A percentile compares a stretch with the other conserved stretches of the same genome.
phyloP scores from a whole-genome alignment of 2,329 filamentous ascomycete species.

The Ceratocystis cacaofunesta region DNA sequence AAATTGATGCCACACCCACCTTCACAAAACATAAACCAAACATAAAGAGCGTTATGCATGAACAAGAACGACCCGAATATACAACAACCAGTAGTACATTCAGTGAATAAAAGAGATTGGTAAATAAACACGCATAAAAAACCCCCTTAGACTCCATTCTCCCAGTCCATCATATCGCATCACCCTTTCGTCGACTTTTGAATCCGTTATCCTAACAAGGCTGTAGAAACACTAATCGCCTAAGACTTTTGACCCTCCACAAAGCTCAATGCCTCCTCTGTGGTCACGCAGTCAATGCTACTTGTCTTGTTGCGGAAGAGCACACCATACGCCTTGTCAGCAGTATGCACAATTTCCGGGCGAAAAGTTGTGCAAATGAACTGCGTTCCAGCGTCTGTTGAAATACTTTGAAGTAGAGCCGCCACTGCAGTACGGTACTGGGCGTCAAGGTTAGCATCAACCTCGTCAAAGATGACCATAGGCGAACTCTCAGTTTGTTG shows the following conservation, averaged over 20 bases:
- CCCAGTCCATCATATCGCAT: not conserved
- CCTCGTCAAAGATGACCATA: constrained; percentile 98
- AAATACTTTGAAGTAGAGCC: constrained; percentile 68
- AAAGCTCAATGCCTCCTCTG: constrained; percentile 80
- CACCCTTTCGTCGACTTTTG: not conserved
- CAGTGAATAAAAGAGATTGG: not conserved
- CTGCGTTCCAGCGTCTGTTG: constrained; percentile 50
- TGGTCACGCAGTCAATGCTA: constrained; percentile 76
- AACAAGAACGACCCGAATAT: not conserved
- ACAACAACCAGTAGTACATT: not conserved
- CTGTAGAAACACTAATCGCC: not conserved
- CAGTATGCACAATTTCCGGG: constrained; percentile 87
- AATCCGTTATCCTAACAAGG: not conserved
- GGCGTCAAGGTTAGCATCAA: constrained; percentile 93
- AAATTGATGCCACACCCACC: not conserved
- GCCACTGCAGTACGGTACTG: constrained; percentile 96
- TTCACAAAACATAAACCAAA: no score
- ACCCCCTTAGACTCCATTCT: constrained; percentile 1
- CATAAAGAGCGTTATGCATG: no score
- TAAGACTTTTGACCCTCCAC: constrained; percentile 59
- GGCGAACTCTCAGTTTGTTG: constrained; percentile 94
- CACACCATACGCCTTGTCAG: constrained; percentile 95
- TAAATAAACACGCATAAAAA: not conserved
- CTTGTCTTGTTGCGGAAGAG: constrained; percentile 89
- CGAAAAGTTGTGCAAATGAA: constrained; percentile 99